Base-by-base conservation (phyloP, 805 yeast genomes). In the Lachancea dasiensis region DNA sequence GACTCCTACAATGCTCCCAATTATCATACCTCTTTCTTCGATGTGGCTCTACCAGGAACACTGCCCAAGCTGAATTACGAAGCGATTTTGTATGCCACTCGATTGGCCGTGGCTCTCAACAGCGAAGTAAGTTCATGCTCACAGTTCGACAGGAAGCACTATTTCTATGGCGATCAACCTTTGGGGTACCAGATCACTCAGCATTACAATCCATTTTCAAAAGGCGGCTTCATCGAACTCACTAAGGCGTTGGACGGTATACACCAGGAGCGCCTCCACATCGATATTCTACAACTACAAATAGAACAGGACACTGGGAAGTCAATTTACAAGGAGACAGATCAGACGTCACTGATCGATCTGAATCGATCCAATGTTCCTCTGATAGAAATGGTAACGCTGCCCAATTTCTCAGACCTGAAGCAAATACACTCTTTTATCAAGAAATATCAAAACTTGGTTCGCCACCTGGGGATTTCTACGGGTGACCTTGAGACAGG, bases 91-190 rank as follows among this genome's bases (percentile, higher is more conserved):
- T 70, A 73, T 23, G 95, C 95, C 0, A 52, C 86, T 27, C 76
- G 75, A 49, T 75, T 95, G 1, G 89, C 94, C 0, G 58, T 73
- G 2, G 85, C 92, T 0, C 60, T 89, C 36, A 69, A 80, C 23
- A 73, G 86, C 41, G 55, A 67, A 0, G 69, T 92, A 11, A 74
- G 73, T 41, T 46, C 60, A 0, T 46, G 53, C 6, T 82, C 90
- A 1, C 67, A 79, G 1, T 92, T 92, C 58, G 98, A 92, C 54
- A 68, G 98, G 48, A 92, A 92, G 60, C 98, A 92, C 58, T 92
- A 92, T 58, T 87, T 92, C 60, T 92, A 92, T 58, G 90, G 89
- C 1, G 98, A 92, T 59, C 97, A 92, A 57, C 98, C 98, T 0
- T 62, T 83, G 37, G 98, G 98, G 1, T 92, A 87, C 61, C 98